Evolutionary conservation across 2,329 filamentous ascomycete species (phyloP), one percentile per base, ranked within the genome.

Genomic region (Diaporthe sp.): DNA sequence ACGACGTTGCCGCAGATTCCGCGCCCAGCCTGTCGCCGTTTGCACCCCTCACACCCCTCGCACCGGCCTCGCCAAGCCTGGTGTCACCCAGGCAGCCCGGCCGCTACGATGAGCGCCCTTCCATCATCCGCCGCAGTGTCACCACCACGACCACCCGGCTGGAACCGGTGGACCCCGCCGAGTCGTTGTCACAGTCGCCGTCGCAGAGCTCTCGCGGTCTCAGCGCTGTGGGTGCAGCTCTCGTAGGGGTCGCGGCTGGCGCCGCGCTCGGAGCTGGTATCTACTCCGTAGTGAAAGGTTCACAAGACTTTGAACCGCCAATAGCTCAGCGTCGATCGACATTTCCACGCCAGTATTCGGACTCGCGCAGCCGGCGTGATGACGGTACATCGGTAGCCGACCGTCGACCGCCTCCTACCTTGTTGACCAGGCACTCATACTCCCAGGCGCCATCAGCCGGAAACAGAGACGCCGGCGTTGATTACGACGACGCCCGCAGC

Each of bases 251-350:
- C 57, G 94, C 93, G 42, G 94, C 94, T 25, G 94, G 93, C 52
- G 94, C 92, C 47, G 93, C 93, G 13, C 86, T 94, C 54, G 93
- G 85, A 19, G 86, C 86, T 33, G 86, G 86, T n/a, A 76, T 90
- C 30, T 97, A 97, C 83, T 92, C 91, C 30, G 92, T 95, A 85
- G 88, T 91, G 77, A 91, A 89, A 77, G 92, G 83, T 9, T 82
- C 83, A 9, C 83, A 87, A 67, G 84, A 85, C 25, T 83, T 83
- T 67, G 86, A 87, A 15, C 78, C 79, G 28, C 84, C 86, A 7
- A 60, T 79, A 17, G 82, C 87, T 67, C 81, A 83, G 33, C 84
- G 87, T 66, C 85, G 86, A 30, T 82, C 86, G 17, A 88, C 87
- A n/a, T 87, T 83, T 75, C 86, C 87, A 38, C 85, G 85, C 25